These are phyloP conservation scores for Cyanidioschyzon merolae DNA, from an alignment of 23 red algal genomes.

Conservation along the genomic window DNA sequence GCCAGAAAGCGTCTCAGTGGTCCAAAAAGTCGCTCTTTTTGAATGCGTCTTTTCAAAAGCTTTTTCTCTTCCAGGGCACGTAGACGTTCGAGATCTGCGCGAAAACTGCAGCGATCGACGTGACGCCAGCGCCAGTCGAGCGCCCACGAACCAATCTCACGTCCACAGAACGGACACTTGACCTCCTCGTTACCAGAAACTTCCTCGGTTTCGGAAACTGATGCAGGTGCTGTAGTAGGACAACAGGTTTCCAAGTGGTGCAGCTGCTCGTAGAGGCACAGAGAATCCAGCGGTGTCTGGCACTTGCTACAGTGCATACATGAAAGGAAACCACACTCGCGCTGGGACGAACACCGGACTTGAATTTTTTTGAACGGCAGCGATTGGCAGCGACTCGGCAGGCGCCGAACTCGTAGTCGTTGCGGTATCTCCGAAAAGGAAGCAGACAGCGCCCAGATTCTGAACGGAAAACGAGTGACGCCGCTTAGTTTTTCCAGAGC, in stretches of 20 bases:
- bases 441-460: no score
- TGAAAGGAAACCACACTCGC: no score
- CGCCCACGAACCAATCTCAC: neutral
- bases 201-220: neutral
- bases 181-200: neutral
- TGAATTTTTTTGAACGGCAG: no score
- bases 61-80: neutral
- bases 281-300: neutral
- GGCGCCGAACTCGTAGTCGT: no score
- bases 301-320: neutral
- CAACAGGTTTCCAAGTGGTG: neutral
- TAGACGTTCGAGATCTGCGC: neutral
- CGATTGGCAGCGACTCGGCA: no score
- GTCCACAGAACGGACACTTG: neutral
- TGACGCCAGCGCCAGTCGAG: neutral
- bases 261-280: neutral
- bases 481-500: no score
- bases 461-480: no score
- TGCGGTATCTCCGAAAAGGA: no score
- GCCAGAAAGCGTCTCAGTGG: neutral
- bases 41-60: neutral
- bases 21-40: neutral
- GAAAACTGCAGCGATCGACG: neutral
- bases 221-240: neutral
- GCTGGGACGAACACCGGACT: no score